phyloP scores from a whole-genome alignment of 306 rosid species.

The Quercus berberidifolia region DNA sequence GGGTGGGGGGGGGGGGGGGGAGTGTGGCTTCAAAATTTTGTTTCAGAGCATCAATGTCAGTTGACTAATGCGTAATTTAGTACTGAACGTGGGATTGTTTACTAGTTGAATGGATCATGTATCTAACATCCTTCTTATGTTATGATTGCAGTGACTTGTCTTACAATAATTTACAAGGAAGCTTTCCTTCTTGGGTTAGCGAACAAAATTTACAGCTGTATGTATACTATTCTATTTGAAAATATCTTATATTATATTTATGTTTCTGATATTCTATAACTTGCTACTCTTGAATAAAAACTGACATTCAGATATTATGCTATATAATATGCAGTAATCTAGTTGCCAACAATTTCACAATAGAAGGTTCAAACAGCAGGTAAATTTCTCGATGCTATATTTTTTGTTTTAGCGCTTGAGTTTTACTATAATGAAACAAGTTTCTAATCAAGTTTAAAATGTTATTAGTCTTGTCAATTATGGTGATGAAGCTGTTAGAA shows the following conservation, averaged over 20 bases:
- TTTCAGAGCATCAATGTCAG: not conserved
- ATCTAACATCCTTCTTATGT: slow-evolving; percentile 1
- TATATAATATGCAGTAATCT: slow-evolving; percentile 52
- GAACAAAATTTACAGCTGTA: slow-evolving; percentile 49
- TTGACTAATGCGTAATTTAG: not conserved
- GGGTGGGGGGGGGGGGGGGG: too few species aligned
- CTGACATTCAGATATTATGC: slow-evolving; percentile 14
- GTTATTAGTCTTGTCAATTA: not conserved
- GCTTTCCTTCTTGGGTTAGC: slow-evolving; percentile 74
- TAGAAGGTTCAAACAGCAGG: slow-evolving; percentile 54
- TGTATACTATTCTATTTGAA: slow-evolving; percentile 13
- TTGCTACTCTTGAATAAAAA: slow-evolving; percentile 1
- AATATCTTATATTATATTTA: not conserved
- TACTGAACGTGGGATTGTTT: not conserved
- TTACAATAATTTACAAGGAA: slow-evolving; percentile 68
- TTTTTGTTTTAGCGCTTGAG: not conserved
- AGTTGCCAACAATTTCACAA: slow-evolving; percentile 72
- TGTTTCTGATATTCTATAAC: not conserved
- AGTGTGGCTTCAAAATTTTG: not conserved
- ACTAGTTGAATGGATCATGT: not conserved
- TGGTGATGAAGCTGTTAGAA: too few species aligned
- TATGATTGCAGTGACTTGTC: slow-evolving; percentile 73
- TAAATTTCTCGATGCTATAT: slow-evolving; percentile 10
- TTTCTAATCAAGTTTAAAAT: not conserved
- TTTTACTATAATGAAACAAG: not conserved